These are phyloP conservation scores for Picea abies DNA, from an alignment of 83 land plant genomes.

Conservation along the genomic window DNA sequence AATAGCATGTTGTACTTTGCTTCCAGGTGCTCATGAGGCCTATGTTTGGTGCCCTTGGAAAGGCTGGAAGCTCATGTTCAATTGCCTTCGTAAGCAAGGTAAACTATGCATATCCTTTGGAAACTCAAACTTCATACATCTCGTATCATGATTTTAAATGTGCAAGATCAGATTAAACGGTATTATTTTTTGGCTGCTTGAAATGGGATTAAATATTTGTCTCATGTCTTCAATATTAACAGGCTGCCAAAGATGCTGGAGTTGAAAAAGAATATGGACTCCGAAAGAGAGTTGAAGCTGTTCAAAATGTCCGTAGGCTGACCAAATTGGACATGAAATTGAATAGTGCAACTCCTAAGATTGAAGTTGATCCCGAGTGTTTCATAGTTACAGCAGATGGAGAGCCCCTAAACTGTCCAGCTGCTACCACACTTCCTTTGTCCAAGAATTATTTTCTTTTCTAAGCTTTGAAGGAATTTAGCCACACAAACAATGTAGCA, in stretches of 20 bases:
- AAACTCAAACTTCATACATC: background rate
- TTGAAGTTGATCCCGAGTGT: slow-evolving; percentile 86
- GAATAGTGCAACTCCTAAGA: slow-evolving; percentile 71
- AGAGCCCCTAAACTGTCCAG: slow-evolving; percentile 54
- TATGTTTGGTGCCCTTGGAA: slow-evolving; percentile 95
- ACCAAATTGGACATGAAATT: slow-evolving; percentile 89
- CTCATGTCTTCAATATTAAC: slow-evolving; percentile 9
- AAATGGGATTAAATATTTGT: background rate
- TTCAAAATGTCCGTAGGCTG: slow-evolving; percentile 63
- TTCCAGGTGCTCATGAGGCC: slow-evolving; percentile 86
- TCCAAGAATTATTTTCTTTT: slow-evolving; percentile 85
- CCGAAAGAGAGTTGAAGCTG: slow-evolving; percentile 79
- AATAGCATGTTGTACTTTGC: slow-evolving; percentile 2
- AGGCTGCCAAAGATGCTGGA: slow-evolving; percentile 58
- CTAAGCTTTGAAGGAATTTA: slow-evolving; percentile 24
- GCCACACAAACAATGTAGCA: background rate
- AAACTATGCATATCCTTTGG: slow-evolving; percentile 1
- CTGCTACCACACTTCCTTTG: slow-evolving; percentile 73
- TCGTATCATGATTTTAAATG: background rate
- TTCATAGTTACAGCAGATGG: slow-evolving; percentile 84
- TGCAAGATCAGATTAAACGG: background rate
- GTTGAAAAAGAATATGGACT: slow-evolving; percentile 62
- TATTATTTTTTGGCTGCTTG: background rate
- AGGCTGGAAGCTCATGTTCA: slow-evolving; percentile 74
- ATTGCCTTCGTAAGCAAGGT: slow-evolving; percentile 98